Conservation (phyloP, 495 filamentous ascomycete species). For the Amorphotheca resinae region DNA sequence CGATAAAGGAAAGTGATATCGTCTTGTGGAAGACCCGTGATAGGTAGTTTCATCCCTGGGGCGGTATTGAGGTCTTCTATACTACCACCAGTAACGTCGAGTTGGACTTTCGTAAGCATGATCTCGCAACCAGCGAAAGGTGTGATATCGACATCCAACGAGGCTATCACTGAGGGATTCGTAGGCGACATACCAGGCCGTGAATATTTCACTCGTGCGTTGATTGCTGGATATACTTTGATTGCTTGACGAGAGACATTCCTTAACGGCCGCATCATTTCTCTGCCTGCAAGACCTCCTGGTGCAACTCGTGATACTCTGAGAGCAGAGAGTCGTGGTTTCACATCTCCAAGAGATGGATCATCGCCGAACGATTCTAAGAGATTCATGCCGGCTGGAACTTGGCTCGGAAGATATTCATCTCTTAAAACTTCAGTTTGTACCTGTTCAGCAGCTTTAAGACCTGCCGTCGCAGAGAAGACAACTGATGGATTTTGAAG, state of each 20-base stretch:
- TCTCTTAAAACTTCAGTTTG: conserved; percentile 38
- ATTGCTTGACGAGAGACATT: conserved; percentile 50
- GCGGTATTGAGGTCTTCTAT: conserved; percentile 54
- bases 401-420: conserved; percentile 64
- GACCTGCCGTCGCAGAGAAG: conserved; percentile 59
- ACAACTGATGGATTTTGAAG: conserved; percentile 67
- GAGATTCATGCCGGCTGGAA: conserved; percentile 69
- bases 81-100: conserved; percentile 51
- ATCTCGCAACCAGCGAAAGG: conserved; percentile 67
- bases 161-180: conserved; percentile 53
- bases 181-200: conserved; percentile 51
- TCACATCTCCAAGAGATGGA: conserved; percentile 48
- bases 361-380: conserved; percentile 65
- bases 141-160: conserved; percentile 79
- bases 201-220: conserved; percentile 72
- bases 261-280: conserved; percentile 50
- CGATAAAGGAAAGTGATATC: conserved; percentile 78
- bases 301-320: conserved; percentile 69
- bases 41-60: conserved; percentile 46
- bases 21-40: conserved; percentile 65
- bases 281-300: conserved; percentile 37
- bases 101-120: conserved; percentile 50
- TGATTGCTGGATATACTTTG: conserved; percentile 68
- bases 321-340: conserved; percentile 66
- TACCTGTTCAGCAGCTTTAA: conserved; percentile 45